Conservation (phyloP, 139 green algal genomes). For the Chlorella sp. region DNA sequence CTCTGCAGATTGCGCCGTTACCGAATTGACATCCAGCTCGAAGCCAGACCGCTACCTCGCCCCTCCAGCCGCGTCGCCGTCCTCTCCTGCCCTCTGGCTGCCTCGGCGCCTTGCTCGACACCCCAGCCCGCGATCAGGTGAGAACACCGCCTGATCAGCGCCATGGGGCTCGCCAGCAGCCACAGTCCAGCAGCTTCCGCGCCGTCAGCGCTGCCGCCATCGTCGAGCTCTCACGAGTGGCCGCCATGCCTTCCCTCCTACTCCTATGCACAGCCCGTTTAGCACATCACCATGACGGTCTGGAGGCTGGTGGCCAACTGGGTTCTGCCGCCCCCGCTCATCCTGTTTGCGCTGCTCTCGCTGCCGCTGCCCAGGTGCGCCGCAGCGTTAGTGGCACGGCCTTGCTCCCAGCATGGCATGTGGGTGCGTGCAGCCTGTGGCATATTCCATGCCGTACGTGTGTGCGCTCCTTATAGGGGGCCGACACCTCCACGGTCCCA, state of each 20-base stretch:
- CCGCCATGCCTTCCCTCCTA: background rate
- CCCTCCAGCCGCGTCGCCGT: no score
- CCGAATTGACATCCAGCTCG: no score
- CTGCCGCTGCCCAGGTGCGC: constrained; percentile 43
- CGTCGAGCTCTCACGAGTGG: no score
- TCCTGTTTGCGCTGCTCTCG: constrained; percentile 30
- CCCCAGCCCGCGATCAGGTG: background rate
- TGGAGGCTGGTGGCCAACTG: constrained; percentile 43
- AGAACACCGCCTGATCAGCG: background rate
- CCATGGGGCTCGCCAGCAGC: background rate
- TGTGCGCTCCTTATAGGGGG: no score
- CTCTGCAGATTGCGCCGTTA: background rate
- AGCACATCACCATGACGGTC: background rate
- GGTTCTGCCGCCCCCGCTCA: constrained; percentile 39
- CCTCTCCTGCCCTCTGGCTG: no score
- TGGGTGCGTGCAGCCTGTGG: background rate
- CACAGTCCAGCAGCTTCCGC: background rate
- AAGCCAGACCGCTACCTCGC: no score
- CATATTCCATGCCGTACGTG: no score
- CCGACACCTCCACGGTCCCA: no score
- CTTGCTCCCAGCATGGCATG: background rate
- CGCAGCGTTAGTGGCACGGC: background rate
- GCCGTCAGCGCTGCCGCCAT: background rate
- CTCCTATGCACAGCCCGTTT: background rate
- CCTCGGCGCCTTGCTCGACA: background rate